Conservation (phyloP, 352 stramenopile species). For the Pythium sp. region DNA sequence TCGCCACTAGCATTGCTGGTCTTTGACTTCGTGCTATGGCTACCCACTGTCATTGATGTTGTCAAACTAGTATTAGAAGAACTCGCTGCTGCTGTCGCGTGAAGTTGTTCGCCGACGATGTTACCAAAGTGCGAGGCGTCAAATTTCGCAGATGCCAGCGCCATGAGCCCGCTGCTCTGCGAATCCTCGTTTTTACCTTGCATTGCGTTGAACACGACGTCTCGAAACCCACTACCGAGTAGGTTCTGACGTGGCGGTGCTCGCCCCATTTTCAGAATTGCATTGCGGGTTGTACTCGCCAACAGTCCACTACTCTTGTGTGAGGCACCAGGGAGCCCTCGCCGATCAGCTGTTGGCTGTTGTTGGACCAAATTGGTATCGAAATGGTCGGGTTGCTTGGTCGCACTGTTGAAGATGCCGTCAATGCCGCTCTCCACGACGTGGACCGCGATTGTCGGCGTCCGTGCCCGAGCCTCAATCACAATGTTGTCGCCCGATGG, state of each 20-base stretch:
- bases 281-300: slow-evolving; percentile 6
- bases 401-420: slow-evolving; percentile 12
- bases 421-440: slow-evolving; percentile 18
- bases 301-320: background rate
- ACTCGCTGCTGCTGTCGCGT: background rate
- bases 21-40: background rate
- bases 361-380: background rate
- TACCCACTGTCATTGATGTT: background rate
- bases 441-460: slow-evolving; percentile 6
- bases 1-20: background rate
- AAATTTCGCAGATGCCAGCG: background rate
- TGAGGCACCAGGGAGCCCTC: too few species aligned
- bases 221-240: slow-evolving; percentile 4
- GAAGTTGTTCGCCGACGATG: slow-evolving; percentile 3
- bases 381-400: background rate
- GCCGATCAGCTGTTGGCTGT: background rate
- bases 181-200: background rate
- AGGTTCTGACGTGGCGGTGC: background rate
- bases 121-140: slow-evolving; percentile 1
- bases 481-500: background rate
- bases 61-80: background rate
- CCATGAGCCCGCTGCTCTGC: background rate
- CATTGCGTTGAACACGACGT: slow-evolving; percentile 18
- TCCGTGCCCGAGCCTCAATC: background rate
- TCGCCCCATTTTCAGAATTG: slow-evolving; percentile 12